Conservation (phyloP, 2,329 filamentous ascomycete genomes). For the Dryadomyces sulphureus region DNA sequence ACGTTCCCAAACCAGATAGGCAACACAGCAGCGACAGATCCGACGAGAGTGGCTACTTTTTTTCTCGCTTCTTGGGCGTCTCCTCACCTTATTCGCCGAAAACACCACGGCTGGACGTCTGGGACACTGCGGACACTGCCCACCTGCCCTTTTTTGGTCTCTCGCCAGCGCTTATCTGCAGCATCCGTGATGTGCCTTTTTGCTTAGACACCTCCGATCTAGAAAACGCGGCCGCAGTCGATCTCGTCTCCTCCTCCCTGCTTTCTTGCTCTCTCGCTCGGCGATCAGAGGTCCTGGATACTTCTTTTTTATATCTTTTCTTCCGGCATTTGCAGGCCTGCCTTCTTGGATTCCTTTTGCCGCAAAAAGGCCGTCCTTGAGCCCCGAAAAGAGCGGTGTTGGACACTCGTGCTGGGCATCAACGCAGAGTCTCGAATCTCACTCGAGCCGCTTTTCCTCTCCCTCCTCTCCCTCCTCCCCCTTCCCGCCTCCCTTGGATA, state of each 20-base stretch:
- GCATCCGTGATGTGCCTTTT: neutral
- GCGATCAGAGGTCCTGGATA: too few species aligned
- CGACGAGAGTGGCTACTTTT: neutral
- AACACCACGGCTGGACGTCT: neutral
- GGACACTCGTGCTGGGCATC: neutral
- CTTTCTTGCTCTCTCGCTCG: too few species aligned
- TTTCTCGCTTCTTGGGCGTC: neutral
- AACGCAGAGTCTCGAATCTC: neutral
- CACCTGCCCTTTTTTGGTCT: neutral
- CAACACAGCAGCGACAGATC: conserved; percentile 2
- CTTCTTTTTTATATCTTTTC: too few species aligned
- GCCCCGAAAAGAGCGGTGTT: neutral
- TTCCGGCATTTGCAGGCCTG: too few species aligned
- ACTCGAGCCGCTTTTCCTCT: neutral
- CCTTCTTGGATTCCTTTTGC: too few species aligned
- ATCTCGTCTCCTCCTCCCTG: neutral
- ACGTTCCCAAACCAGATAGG: conserved; percentile 2
- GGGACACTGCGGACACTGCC: neutral
- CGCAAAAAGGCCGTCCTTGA: too few species aligned
- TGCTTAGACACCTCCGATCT: neutral
- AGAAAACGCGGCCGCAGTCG: neutral
- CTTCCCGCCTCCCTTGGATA: too few species aligned
- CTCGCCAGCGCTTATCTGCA: conserved; percentile 1
- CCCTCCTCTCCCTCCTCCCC: too few species aligned
- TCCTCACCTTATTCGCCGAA: neutral